A percentile compares a stretch with the other conserved stretches of the same genome.
These are phyloP conservation scores for Diaporthe amygdali DNA, from an alignment of 2,329 filamentous ascomycete genomes.

Conservation along the genomic window DNA sequence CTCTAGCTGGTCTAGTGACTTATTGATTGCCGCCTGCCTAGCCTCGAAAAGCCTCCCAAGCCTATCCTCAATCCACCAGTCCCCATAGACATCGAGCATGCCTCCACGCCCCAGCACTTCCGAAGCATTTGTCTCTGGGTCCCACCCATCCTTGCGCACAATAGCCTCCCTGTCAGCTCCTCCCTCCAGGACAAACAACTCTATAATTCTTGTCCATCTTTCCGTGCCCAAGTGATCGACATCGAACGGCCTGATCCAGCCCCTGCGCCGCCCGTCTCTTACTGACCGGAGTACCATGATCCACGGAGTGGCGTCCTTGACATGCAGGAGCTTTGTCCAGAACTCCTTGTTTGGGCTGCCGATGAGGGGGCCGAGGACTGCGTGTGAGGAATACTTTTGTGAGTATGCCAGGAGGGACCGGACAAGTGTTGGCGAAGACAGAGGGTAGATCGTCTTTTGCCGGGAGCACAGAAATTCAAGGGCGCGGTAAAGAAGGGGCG, in stretches of 20 bases:
- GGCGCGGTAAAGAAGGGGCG: conserved; percentile 38
- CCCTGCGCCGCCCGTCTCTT: conserved; percentile 35
- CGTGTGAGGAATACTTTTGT: background rate
- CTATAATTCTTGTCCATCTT: conserved; percentile 37
- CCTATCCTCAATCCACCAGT: conserved; percentile 12
- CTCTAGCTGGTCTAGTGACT: background rate
- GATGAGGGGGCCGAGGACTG: background rate
- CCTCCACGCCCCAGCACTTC: conserved; percentile 31
- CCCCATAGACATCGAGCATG: background rate
- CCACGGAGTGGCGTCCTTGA: conserved; percentile 35
- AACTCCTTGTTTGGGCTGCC: conserved; percentile 28
- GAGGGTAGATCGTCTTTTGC: conserved; percentile 40
- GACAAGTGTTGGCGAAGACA: conserved; percentile 32
- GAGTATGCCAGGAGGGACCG: conserved; percentile 29
- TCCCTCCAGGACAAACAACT: conserved; percentile 33
- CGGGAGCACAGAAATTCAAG: conserved; percentile 40
- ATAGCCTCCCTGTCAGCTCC: conserved; percentile 33
- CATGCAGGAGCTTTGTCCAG: conserved; percentile 23
- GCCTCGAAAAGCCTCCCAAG: background rate
- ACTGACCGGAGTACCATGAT: conserved; percentile 36
- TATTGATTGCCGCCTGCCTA: background rate
- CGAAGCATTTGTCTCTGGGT: conserved; percentile 34
- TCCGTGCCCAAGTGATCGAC: conserved; percentile 31
- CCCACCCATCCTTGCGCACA: conserved; percentile 35
- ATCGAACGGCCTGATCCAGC: conserved; percentile 38